Percentiles rank a stretch among this genome's conserved stretches.
phyloP scores from a whole-genome alignment of 768 basidiomycete species.

The Lepiota subincarnata region DNA sequence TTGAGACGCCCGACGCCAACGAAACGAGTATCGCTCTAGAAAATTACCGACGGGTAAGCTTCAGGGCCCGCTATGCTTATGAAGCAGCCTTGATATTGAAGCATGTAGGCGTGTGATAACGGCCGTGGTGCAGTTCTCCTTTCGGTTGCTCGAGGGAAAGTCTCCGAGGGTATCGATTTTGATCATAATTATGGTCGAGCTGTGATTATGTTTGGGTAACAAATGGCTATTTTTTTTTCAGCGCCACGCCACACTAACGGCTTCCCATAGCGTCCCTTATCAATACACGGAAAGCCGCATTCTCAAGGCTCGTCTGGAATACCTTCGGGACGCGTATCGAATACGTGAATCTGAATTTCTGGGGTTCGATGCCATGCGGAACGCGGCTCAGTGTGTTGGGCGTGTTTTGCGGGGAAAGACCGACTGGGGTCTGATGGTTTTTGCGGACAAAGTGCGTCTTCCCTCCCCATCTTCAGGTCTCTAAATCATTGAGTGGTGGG shows the following conservation, averaged over 20 bases:
- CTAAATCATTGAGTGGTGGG: background rate
- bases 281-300: conserved; percentile 99
- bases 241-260: conserved; percentile 7
- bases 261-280: conserved; percentile 72
- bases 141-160: conserved; percentile 97
- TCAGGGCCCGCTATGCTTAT: background rate
- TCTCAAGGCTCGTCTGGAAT: conserved; percentile 93
- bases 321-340: conserved; percentile 95
- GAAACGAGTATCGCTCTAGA: conserved; percentile 98
- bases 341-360: conserved; percentile 98
- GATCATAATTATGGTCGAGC: conserved; percentile 99
- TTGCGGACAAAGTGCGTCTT: conserved; percentile 87
- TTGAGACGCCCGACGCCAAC: conserved; percentile 98
- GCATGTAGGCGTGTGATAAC: conserved; percentile 88
- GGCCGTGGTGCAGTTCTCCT: conserved; percentile 94
- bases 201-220: conserved; percentile 98
- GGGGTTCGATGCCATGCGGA: conserved; percentile 99
- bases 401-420: conserved; percentile 97
- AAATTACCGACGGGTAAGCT: conserved; percentile 84
- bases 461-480: background rate
- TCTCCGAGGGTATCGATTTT: conserved; percentile 99
- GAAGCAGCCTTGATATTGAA: conserved; percentile 3
- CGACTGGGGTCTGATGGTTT: conserved; percentile 99
- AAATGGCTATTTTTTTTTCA: conserved; percentile 12
- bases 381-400: conserved; percentile 98